A percentile compares a stretch with the other conserved stretches of the same genome.
These are phyloP conservation scores for Salvia splendens DNA, from an alignment of 257 asterid genomes.

Conservation along the genomic window DNA sequence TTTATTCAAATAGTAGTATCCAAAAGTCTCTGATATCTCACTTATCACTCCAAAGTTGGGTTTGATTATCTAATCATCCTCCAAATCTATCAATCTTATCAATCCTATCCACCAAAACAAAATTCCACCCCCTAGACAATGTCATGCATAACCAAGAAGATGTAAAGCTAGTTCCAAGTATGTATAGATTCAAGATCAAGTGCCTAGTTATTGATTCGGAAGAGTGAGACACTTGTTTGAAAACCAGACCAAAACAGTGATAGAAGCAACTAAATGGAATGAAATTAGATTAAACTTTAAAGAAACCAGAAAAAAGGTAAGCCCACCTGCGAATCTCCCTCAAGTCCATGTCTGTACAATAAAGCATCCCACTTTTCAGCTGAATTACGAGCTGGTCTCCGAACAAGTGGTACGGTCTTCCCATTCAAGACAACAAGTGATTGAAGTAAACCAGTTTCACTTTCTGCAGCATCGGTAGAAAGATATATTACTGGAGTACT, in stretches of 20 bases:
- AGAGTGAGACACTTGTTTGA: no score
- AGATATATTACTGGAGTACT: constrained; percentile 82
- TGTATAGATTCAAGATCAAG: constrained; percentile 17
- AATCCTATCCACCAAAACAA: not conserved
- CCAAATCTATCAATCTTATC: no score
- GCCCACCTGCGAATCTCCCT: constrained; percentile 83
- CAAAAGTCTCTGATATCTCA: not conserved
- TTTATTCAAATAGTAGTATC: not conserved
- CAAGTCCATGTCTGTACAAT: constrained; percentile 81
- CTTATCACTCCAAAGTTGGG: no score
- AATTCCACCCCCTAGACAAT: not conserved
- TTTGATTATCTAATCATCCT: no score
- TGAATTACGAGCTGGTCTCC: constrained; percentile 75
- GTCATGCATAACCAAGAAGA: not conserved
- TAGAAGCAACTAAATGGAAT: not conserved
- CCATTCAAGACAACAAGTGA: constrained; percentile 72
- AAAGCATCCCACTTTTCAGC: constrained; percentile 99
- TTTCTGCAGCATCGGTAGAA: constrained; percentile 91
- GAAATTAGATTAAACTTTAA: constrained; percentile 2
- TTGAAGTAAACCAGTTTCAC: constrained; percentile 88
- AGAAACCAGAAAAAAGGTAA: constrained; percentile 12
- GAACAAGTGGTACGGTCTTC: constrained; percentile 84
- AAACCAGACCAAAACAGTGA: no score
- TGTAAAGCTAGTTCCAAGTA: not conserved
- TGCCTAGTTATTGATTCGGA: not conserved